phyloP scores from a whole-genome alignment of 345 rosid genomes.

The Salix suchowensis region DNA sequence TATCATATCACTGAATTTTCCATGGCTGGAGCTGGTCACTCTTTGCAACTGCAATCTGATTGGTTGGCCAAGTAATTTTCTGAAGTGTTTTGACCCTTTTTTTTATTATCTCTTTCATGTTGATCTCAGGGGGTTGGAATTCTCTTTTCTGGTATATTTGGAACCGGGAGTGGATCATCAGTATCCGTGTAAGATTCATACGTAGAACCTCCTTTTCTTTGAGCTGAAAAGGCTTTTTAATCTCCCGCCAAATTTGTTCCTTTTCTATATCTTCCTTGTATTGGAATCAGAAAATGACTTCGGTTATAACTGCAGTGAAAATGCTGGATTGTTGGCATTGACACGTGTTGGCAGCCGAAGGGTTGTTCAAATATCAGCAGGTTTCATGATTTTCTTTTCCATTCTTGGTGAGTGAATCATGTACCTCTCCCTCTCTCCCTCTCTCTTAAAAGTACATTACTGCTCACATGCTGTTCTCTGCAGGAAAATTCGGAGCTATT shows the following conservation, averaged over 20 bases:
- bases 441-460: not conserved
- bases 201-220: slow-evolving; percentile 1
- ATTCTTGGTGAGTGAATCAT: slow-evolving; percentile 51
- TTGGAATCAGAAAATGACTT: not conserved
- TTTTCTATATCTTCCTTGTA: not conserved
- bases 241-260: not conserved
- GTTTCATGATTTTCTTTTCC: slow-evolving; percentile 95
- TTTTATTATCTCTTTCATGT: not conserved
- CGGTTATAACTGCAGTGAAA: slow-evolving; percentile 52
- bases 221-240: not conserved
- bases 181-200: slow-evolving; percentile 69
- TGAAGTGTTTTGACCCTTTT: not conserved
- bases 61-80: not conserved
- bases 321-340: slow-evolving; percentile 82
- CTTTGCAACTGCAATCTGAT: not conserved
- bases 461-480: not conserved
- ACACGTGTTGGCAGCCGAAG: slow-evolving; percentile 90
- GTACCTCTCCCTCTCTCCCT: not conserved
- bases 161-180: slow-evolving; percentile 88
- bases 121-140: slow-evolving; percentile 80
- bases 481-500: slow-evolving; percentile 38
- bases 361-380: slow-evolving; percentile 89
- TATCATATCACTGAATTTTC: not conserved
- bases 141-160: slow-evolving; percentile 85
- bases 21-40: not conserved